Percentiles rank a stretch among this genome's conserved stretches.
phyloP scores from a whole-genome alignment of 208 protist genomes.

The Porcisia deanei region DNA sequence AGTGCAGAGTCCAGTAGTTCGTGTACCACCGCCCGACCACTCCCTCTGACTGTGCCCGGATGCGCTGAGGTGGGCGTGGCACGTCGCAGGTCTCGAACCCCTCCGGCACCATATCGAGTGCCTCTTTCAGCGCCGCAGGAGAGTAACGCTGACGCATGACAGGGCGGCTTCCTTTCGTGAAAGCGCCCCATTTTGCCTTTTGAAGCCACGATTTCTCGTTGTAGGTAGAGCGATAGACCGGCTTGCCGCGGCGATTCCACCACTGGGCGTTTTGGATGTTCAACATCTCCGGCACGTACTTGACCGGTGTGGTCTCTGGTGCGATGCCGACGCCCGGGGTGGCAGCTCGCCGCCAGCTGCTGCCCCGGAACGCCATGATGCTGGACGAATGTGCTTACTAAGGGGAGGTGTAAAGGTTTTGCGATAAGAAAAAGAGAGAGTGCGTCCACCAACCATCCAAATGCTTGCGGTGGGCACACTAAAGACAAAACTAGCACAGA shows the following conservation, averaged over 20 bases:
- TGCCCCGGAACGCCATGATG: slow-evolving; percentile 40
- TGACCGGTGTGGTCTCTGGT: slow-evolving; percentile 89
- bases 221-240: slow-evolving; percentile 66
- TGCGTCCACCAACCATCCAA: neutral
- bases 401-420: neutral
- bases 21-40: slow-evolving; percentile 91
- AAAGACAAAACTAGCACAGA: neutral
- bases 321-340: slow-evolving; percentile 83
- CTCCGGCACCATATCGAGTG: slow-evolving; percentile 74
- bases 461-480: neutral
- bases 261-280: slow-evolving; percentile 84
- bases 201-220: slow-evolving; percentile 86
- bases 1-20: slow-evolving; percentile 93
- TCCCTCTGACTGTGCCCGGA: slow-evolving; percentile 84
- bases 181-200: slow-evolving; percentile 49
- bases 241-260: slow-evolving; percentile 73
- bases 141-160: slow-evolving; percentile 85
- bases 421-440: neutral
- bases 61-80: slow-evolving; percentile 83
- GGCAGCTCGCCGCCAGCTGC: slow-evolving; percentile 43
- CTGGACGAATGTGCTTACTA: neutral
- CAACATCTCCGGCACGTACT: slow-evolving; percentile 90
- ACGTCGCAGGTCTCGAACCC: slow-evolving; percentile 85
- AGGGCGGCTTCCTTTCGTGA: slow-evolving; percentile 50
- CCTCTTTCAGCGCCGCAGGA: slow-evolving; percentile 63